phyloP scores from a whole-genome alignment of 2,329 filamentous ascomycete species.

The Cryphonectria nitschkei region DNA sequence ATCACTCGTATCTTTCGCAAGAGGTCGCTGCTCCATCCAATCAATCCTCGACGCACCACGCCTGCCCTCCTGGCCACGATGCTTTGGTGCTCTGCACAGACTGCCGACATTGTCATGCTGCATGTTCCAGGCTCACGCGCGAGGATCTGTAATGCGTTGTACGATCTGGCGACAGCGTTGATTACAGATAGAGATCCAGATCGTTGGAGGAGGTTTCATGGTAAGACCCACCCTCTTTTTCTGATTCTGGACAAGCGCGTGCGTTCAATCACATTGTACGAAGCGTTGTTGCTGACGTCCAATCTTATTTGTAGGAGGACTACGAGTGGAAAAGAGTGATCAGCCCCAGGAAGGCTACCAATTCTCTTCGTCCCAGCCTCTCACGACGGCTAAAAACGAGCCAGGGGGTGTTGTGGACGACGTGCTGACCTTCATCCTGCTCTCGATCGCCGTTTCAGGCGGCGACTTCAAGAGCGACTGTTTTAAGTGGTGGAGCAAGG shows the following conservation, averaged over 20 bases:
- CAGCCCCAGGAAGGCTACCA: constrained; percentile 34
- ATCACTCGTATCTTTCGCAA: constrained; percentile 51
- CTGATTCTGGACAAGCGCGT: no score
- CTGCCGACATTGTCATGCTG: constrained; percentile 48
- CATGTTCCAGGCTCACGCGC: constrained; percentile 46
- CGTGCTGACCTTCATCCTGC: constrained; percentile 49
- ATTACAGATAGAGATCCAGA: constrained; percentile 43
- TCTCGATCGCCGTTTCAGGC: constrained; percentile 51
- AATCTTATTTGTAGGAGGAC: constrained; percentile 34
- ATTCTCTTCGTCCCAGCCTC: constrained; percentile 34
- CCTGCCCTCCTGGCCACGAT: constrained; percentile 51
- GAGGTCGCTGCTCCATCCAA: constrained; percentile 46
- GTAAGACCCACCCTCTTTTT: constrained; percentile 26
- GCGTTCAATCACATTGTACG: background rate
- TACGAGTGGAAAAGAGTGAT: constrained; percentile 39
- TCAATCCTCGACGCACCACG: constrained; percentile 45
- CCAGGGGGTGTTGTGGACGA: constrained; percentile 44
- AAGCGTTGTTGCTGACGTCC: background rate
- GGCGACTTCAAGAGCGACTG: constrained; percentile 54
- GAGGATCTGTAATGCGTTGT: constrained; percentile 44
- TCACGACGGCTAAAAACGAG: constrained; percentile 40
- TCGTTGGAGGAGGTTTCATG: constrained; percentile 42
- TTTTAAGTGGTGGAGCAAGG: constrained; percentile 52
- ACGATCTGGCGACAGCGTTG: constrained; percentile 41
- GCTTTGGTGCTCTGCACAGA: constrained; percentile 52